phyloP scores from a whole-genome alignment of 306 rosid species.

The Gastrolobium villosum region DNA sequence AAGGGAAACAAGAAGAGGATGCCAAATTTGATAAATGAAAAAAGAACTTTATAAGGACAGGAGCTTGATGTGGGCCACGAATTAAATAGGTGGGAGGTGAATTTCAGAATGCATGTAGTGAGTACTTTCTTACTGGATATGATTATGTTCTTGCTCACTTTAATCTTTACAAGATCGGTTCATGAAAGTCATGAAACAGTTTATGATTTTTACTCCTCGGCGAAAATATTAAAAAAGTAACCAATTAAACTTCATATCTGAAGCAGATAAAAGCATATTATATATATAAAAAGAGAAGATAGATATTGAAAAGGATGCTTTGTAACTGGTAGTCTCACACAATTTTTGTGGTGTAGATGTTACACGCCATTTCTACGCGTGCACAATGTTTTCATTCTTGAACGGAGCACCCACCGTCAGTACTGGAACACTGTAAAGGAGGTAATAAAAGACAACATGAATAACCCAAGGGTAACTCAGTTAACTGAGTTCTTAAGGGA shows the following conservation, averaged over 20 bases:
- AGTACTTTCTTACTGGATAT: constrained; percentile 58
- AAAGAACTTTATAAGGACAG: constrained; percentile 29
- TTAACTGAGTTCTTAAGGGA: no score
- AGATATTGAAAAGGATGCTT: background rate
- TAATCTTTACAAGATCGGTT: constrained; percentile 44
- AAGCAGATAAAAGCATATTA: background rate
- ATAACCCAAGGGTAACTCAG: no score
- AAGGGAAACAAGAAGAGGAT: background rate
- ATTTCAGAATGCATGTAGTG: constrained; percentile 54
- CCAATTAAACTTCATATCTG: constrained; percentile 25
- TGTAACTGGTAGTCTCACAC: background rate
- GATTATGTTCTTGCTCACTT: constrained; percentile 62
- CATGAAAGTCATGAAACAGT: constrained; percentile 54
- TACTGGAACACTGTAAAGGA: background rate
- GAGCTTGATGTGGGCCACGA: constrained; percentile 58
- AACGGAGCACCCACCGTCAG: constrained; percentile 18
- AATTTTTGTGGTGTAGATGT: constrained; percentile 1
- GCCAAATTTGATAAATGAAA: background rate
- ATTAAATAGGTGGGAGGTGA: constrained; percentile 51
- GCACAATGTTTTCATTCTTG: constrained; percentile 27
- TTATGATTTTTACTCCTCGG: constrained; percentile 47
- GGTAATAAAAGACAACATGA: background rate
- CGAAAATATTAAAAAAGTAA: constrained; percentile 16
- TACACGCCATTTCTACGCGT: background rate
- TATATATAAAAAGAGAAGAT: background rate